These are phyloP conservation scores for Diaporthe sp. DNA, from an alignment of 2,329 filamentous ascomycete species.

Conservation along the genomic window DNA sequence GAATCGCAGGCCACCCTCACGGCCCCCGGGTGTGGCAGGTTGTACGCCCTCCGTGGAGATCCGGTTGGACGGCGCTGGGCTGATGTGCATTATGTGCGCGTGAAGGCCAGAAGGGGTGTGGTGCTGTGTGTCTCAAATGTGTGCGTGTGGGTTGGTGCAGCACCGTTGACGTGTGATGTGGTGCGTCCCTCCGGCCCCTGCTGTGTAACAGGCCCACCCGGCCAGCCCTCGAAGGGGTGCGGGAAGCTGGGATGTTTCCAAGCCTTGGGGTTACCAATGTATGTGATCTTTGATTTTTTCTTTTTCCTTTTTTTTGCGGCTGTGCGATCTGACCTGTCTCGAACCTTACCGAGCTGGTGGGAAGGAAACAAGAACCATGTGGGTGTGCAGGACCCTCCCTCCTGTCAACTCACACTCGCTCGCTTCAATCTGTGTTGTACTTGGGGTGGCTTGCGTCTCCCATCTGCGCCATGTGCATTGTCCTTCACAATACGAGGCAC, in stretches of 20 bases:
- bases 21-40: neutral
- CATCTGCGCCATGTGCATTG: conserved; percentile 25
- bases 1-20: conserved; percentile 14
- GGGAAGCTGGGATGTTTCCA: neutral
- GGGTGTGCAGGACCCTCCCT: neutral
- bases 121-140: neutral
- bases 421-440: neutral
- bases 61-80: conserved; percentile 15
- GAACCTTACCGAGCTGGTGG: conserved; percentile 31
- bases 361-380: neutral
- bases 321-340: conserved; percentile 39
- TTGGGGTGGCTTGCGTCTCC: conserved; percentile 11
- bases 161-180: conserved; percentile 21
- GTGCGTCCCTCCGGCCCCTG: conserved; percentile 15
- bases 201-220: conserved; percentile 29
- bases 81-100: conserved; percentile 24
- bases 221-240: conserved; percentile 26
- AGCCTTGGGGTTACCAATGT: neutral
- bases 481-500: conserved; percentile 40
- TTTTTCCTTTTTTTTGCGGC: neutral
- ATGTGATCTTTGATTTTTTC: neutral
- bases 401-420: neutral
- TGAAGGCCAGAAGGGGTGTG: conserved; percentile 1
- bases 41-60: neutral
- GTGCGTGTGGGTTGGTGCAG: neutral